Base-by-base conservation (phyloP, 495 filamentous ascomycete genomes). In the Talaromyces ruber region DNA sequence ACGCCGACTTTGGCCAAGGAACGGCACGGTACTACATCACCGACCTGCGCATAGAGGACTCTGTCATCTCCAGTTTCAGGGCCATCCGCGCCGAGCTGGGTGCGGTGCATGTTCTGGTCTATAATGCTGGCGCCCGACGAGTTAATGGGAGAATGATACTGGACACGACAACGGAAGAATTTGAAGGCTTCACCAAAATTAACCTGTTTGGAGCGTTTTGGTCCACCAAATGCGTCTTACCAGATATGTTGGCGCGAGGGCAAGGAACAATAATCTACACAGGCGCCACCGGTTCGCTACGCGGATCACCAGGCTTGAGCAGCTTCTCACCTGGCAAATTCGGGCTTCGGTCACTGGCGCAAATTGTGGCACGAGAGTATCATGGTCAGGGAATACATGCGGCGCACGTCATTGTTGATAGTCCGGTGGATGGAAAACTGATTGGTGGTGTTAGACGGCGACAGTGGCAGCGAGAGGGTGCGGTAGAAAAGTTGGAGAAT, bases 351-450 rank as follows among this genome's bases (percentile, higher is more conserved):
- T 59, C 65, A n/a, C 29, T 72, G 43, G 58, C 65, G 21, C 70
- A 72, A 63, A 64, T 72, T 22, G 61, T 72, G 30, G 65, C 70
- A 37, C 12, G 70, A 47, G 70, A 72, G 58, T 72, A 69, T 53
- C 70, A 72, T 60, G 21, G 25, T 9, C 61, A 60, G 12, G 70
- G 70, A 0, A 66, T 72, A 30, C 70, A 72, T 62, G 61, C 63
- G 8, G 65, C 64, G 37, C 70, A 72, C 68, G 47, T 72, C n/a
- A 64, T 72, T 45, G 62, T 72, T 11, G 70, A 72, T 64, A 67
- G 70, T 37, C 70, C 67, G 16, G 68, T 79, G 22, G 74, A 78
- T 70, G 71, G 75, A 57, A 74, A 79, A 57, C 60, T 79, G 43
- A 74, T 79, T 61, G 73, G 72, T 43, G 74, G 74, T 54, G 68